Evolutionary conservation across 148 eudicot genomes (phyloP), one percentile per base, ranked within the genome.

Genomic region (Diospyros lotus): DNA sequence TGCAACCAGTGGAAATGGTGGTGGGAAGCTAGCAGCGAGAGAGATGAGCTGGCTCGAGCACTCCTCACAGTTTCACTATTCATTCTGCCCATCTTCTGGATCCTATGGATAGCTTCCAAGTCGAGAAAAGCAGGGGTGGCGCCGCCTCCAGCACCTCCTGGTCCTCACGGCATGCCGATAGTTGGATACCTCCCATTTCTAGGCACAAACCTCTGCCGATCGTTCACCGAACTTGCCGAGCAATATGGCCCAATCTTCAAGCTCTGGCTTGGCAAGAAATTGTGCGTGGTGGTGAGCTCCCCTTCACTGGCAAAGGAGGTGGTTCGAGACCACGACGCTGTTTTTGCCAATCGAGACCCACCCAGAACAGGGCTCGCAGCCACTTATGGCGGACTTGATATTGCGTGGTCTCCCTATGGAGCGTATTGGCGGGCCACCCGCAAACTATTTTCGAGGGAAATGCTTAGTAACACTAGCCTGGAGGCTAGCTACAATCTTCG

Each of bases 171-270:
- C 74, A 80, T 89, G 0, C 90, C 93, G 5, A 8, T 87, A 0
- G 15, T 89, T 0, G 93, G 93, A 7, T 78, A 76, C 80, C 87
- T 89, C n/a, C 91, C 87, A 68, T 86, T 86, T 43, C 78, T 89
- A 2, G 76, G 70, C 61, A 83, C 87, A 0, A 80, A 85, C 51
- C 86, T 88, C 73, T 87, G 86, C 28, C 77, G 56, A 73, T 2
- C 77, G 81, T 75, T 86, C 85, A 53, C 63, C 82, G 14, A 28
- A 28, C 55, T 77, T 87, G 43, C 28, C 64, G 77, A 14, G n/a
- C 67, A 69, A 54, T 39, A 89, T 76, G 93, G 90, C 65, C 93
- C 93, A 4, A 51, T 87, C 7, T 7, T 79, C 50, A 74, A 75
- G 44, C 87, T 89, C 71, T 75, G 78, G 40, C 87, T 89, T 18